Base-by-base conservation (phyloP, 495 filamentous ascomycete genomes). In the Penicillium cinerascens region DNA sequence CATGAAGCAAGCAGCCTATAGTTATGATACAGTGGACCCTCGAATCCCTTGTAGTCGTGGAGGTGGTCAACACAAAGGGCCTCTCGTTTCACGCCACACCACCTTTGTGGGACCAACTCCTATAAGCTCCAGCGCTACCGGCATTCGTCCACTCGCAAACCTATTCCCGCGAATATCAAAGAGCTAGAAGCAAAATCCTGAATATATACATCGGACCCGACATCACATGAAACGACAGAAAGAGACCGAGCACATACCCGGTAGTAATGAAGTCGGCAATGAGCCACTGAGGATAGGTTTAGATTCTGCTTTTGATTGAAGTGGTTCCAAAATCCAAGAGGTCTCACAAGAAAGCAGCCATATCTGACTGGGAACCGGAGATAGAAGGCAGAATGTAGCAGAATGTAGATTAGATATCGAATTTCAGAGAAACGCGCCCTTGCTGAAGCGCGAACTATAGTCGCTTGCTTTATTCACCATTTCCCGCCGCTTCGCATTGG, bases 381-480 rank as follows among this genome's bases (percentile, higher is more conserved):
- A 33, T 11, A 13, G 11, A 33, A 11, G 29, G 11, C 10, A 8
- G 11, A 33, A 11, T 33, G 10, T 33, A 33, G 29, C 10, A 8
- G 11, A 33, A 11, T 33, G 10, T 33, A 33, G 29, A n/a, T n/a
- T n/a, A n/a, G 11, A 6, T 6, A 23, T 23, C 22, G 41, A 43
- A 43, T 20, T 50, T 37, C 15, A 66, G 20, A 75, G 52, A 47
- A 67, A 97, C 44, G 73, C 88, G 7, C 92, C 92, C 42, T 84
- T 84, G 20, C 82, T 80, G 65, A 98, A 98, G 40, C 91, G 73
- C 13, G 83, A 86, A 11, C 85, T 85, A 75, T 96, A 97, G 59
- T 90, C 86, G 33, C 85, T 81, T 9, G 92, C 89, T 59, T 83
- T 83, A 41, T 83, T 86, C 42, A 97, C 55, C 79, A 98, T 73